Conservation (phyloP, 2,329 filamentous ascomycete species). For the Scedosporium aurantiacum region DNA sequence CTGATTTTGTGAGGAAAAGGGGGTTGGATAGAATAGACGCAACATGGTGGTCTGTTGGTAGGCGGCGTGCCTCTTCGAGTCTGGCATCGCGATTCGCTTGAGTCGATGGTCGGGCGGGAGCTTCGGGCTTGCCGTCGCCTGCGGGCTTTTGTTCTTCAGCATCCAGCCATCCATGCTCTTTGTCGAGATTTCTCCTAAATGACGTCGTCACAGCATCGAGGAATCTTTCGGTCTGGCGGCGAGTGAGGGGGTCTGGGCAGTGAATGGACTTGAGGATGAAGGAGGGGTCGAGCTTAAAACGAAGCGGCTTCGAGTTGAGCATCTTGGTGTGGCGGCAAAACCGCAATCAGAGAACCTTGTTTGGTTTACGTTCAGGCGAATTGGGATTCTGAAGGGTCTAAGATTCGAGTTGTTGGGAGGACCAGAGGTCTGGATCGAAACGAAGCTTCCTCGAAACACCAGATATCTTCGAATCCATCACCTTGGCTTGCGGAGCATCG, state of each 20-base stretch:
- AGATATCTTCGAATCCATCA: background rate
- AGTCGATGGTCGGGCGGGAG: constrained; percentile 7
- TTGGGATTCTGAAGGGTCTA: background rate
- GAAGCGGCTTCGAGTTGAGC: constrained; percentile 2
- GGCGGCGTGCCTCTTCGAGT: constrained; percentile 15
- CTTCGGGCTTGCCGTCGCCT: constrained; percentile 7
- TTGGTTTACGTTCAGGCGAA: no score
- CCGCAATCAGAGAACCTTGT: background rate
- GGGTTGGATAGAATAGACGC: constrained; percentile 46
- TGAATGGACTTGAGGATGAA: constrained; percentile 34
- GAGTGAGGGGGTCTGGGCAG: constrained; percentile 39
- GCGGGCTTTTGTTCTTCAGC: constrained; percentile 16
- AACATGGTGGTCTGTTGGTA: constrained; percentile 39
- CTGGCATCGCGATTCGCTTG: background rate
- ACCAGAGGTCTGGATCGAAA: background rate
- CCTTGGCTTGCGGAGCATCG: background rate
- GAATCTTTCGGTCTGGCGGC: constrained; percentile 40
- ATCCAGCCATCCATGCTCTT: constrained; percentile 37
- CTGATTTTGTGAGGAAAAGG: constrained; percentile 33
- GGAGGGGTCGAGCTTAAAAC: constrained; percentile 1
- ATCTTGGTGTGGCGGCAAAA: background rate
- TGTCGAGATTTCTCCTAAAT: constrained; percentile 47
- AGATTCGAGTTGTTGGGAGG: background rate
- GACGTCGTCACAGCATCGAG: constrained; percentile 45
- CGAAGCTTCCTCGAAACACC: background rate